Evolutionary conservation across 345 rosid species (phyloP), one percentile per base, ranked within the genome.

Genomic region (Nephelium lappaceum): DNA sequence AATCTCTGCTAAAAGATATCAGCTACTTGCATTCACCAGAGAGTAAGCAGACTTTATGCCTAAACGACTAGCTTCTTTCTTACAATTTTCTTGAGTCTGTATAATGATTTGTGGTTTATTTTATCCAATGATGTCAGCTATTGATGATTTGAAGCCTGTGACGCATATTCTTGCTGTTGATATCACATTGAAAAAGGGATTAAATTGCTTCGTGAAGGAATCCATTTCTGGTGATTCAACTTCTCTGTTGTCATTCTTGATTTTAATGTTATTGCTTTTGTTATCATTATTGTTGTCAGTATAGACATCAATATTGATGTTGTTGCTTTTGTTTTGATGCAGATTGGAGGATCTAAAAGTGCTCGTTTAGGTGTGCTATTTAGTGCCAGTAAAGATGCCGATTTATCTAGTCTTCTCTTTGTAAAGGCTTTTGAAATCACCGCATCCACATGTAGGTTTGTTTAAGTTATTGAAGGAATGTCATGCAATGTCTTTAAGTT

Each of bases 101-200:
- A 47, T 72, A 73, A 62, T 83, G 67, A 81, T 36, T 49, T 61
- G 62, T 67, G 65, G 58, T 81, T 74, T 67, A 58, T 63, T 65
- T 85, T 25, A 55, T 79, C 64, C 76, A 76, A 70, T 61, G 36
- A 79, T 83, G 82, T 25, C 91, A 96, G 99, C 97, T 75, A 55
- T 83, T 47, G 98, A 94, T 81, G 90, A 96, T 83, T 81, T 96
- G 88, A 96, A 96, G 89, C 90, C 95, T 39, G 98, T 96, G 71
- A 93, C 99, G 77, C 99, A 96, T 89, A 92, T 96, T 86, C 95
- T 96, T 68, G 90, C 87, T 83, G 91, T 91, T 85, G 98, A 94
- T 82, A 78, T 93, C 70, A 76, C 91, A 72, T 88, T 93, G 53
- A 85, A 83, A 91, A 85, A 81, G 98, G 99, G 79, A 83, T 89